Conservation (phyloP, 225 moss, liverwort and hornwort genomes). For the Straminergon stramineum region DNA sequence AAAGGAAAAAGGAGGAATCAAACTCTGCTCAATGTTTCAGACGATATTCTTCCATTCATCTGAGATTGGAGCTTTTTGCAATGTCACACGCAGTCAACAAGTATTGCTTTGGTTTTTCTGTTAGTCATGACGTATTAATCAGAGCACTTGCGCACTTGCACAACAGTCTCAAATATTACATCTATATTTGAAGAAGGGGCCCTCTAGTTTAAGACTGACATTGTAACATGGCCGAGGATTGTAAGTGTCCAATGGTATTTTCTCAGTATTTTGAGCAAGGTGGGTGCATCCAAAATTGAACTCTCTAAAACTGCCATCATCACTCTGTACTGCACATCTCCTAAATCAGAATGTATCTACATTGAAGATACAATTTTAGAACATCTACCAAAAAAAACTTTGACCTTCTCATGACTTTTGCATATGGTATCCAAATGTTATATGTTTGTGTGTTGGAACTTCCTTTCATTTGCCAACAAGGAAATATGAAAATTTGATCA, state of each 20-base stretch:
- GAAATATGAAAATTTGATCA: no score
- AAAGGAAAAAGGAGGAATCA: not conserved
- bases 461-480: no score
- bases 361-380: no score
- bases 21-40: not conserved
- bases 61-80: not conserved
- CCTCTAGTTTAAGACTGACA: not conserved
- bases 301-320: not conserved
- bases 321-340: not conserved
- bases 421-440: no score
- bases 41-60: not conserved
- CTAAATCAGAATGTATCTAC: no score
- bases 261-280: no score
- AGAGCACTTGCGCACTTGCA: not conserved
- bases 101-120: not conserved
- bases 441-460: no score
- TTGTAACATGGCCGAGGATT: not conserved
- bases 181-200: no score
- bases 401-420: no score
- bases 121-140: not conserved
- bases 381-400: no score
- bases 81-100: not conserved
- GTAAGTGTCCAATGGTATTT: not conserved
- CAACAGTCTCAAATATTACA: not conserved
- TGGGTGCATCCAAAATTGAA: not conserved